Evolutionary conservation across 805 yeast genomes (phyloP).

Genomic region (Sugiyamaella americana): DNA sequence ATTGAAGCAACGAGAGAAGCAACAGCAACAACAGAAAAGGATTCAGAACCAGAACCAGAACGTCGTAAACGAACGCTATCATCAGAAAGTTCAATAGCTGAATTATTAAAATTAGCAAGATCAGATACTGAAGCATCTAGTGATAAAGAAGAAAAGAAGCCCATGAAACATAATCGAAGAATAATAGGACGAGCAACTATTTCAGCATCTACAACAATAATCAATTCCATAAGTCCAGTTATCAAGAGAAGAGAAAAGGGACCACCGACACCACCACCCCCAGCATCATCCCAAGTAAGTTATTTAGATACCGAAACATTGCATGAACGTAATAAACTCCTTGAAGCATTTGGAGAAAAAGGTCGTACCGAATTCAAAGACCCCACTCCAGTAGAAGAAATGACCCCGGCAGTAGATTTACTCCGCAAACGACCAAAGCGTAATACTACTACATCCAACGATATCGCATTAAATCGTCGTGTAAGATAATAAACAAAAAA

Average conservation of each 20-base stretch:
- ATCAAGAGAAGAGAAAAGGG: background rate
- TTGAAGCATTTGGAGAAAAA: conserved; percentile 20
- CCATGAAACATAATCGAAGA: background rate
- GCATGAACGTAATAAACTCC: conserved; percentile 15
- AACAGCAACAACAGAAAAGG: background rate
- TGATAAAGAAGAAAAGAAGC: background rate
- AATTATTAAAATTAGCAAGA: background rate
- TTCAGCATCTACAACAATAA: background rate
- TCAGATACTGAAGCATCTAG: background rate
- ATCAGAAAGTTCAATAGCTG: background rate
- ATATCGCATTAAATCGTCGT: background rate
- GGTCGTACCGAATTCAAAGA: conserved; percentile 1
- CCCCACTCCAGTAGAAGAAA: background rate
- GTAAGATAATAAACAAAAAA: too few species aligned
- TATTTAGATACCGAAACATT: conserved; percentile 23
- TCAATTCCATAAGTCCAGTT: too few species aligned
- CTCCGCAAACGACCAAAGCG: conserved; percentile 1
- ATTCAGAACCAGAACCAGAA: background rate
- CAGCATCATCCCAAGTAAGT: conserved; percentile 18
- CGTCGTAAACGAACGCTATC: too few species aligned
- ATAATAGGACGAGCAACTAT: conserved; percentile 8
- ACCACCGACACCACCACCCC: conserved; percentile 1
- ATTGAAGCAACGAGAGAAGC: background rate
- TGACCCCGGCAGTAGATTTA: conserved; percentile 20
- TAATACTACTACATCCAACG: background rate